Evolutionary conservation across 192 early-diverging fungal species (phyloP).

Genomic region (Backusella parvicylindrica): DNA sequence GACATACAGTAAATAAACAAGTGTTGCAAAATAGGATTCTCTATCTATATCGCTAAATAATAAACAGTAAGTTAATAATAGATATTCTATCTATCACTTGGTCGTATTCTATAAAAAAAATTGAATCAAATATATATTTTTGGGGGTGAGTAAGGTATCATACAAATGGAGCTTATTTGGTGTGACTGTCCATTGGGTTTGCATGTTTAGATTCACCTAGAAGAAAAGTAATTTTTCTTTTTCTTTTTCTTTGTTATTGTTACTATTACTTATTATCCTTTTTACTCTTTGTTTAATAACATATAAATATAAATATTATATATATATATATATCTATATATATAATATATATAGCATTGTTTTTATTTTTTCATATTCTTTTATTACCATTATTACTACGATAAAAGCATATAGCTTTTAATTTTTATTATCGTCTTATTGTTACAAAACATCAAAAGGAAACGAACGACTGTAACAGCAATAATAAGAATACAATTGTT

Average conservation of each 20-base stretch:
- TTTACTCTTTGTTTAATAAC: neutral
- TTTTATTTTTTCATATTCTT: neutral
- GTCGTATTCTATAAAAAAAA: neutral
- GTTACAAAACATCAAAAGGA: neutral
- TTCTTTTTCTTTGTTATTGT: neutral
- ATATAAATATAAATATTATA: no score
- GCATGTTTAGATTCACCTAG: no score
- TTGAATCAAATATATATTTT: neutral
- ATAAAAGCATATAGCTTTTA: neutral
- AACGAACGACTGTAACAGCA: neutral
- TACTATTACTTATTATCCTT: neutral
- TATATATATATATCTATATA: no score
- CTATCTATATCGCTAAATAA: neutral
- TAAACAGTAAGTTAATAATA: neutral
- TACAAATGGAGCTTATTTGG: no score
- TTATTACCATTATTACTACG: neutral
- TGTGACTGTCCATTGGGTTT: no score
- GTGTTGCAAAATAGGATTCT: neutral
- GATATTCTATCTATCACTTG: neutral
- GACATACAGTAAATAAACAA: neutral
- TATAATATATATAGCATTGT: neutral
- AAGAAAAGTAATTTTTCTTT: neutral
- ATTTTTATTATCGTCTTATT: neutral
- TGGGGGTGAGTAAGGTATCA: no score
- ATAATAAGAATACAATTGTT: neutral